These are phyloP conservation scores for Heritiera littoralis DNA, from an alignment of 345 rosid species.

Conservation along the genomic window DNA sequence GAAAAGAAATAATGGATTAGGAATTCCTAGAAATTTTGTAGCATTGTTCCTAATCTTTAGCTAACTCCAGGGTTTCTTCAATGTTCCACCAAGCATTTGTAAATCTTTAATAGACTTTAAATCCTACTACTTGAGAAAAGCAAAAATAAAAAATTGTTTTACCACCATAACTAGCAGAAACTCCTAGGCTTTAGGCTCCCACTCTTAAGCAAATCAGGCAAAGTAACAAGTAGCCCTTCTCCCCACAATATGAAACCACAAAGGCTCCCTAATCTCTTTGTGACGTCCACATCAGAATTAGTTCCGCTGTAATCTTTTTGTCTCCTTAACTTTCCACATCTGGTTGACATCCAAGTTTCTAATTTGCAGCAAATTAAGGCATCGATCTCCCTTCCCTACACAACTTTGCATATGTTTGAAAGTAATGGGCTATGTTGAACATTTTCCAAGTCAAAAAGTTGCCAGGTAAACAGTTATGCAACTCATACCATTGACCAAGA, in stretches of 20 bases:
- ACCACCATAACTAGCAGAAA: background rate
- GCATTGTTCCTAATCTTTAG: background rate
- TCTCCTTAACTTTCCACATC: background rate
- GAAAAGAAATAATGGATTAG: background rate
- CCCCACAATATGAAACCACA: background rate
- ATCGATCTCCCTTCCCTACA: background rate
- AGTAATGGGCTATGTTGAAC: background rate
- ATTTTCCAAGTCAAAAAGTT: background rate
- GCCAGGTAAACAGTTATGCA: background rate
- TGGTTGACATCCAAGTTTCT: background rate
- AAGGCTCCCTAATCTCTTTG: background rate
- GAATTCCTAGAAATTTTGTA: background rate
- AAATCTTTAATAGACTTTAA: background rate
- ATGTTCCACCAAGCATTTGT: background rate
- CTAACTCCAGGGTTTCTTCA: background rate
- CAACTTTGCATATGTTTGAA: background rate
- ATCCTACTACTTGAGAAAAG: background rate
- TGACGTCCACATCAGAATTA: background rate
- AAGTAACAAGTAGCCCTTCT: background rate
- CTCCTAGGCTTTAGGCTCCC: background rate
- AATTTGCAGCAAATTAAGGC: background rate
- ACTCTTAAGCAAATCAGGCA: background rate
- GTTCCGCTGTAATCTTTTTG: background rate
- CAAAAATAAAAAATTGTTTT: background rate
- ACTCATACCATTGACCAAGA: background rate